Base-by-base conservation (phyloP, 805 yeast species). In the Yamadazyma takamatsuzukensis region DNA sequence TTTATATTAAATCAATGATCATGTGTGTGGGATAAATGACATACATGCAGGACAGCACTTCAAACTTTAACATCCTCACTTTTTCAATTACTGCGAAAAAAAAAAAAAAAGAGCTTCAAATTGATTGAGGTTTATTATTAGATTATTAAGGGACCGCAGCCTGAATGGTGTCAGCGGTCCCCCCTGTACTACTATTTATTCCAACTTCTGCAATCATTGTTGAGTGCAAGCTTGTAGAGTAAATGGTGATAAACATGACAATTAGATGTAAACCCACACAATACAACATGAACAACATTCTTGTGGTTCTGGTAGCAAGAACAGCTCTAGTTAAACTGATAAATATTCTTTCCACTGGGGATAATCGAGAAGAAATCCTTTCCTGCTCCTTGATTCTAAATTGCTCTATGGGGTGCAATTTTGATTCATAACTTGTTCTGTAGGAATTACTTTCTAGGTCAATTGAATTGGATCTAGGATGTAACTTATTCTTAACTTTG, bases 381-480 rank as follows among this genome's bases (percentile, higher is more conserved):
- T 82, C 87, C 21, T 83, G 75, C 51, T 87, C 96, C 41, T 78
- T 65, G 27, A 78, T 72, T 47, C 94, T 74, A 58, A 90, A 85
- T 48, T 78, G 83, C 44, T 84, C 90, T 39, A 88, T 76, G 19
- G 96, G 94, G 46, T 87, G 88, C 28, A 87, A 61, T 30, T 80
- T 80, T 32, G 81, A 79, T 46, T 87, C 95, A 61, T 84, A 88
- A 30, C 59, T 72, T 18, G 71, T 64, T 28, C 74, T 75, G 52
- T 83, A 81, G 10, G 62, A 58, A 44, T 72, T 71, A 19, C 70
- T 68, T 47, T 83, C 94, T 9, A 76, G 51, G 46, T 74, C 78
- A 11, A 45, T 40, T n/a, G n/a, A n/a, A 47, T 52, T 52, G n/a
- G 63, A 45, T 31, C 51, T 58, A 5, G 69, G 68, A 16, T 50